Percentiles rank a stretch among this genome's conserved stretches.
Conservation (phyloP, 805 yeast genomes). For the Metschnikowia noctiluminum region DNA sequence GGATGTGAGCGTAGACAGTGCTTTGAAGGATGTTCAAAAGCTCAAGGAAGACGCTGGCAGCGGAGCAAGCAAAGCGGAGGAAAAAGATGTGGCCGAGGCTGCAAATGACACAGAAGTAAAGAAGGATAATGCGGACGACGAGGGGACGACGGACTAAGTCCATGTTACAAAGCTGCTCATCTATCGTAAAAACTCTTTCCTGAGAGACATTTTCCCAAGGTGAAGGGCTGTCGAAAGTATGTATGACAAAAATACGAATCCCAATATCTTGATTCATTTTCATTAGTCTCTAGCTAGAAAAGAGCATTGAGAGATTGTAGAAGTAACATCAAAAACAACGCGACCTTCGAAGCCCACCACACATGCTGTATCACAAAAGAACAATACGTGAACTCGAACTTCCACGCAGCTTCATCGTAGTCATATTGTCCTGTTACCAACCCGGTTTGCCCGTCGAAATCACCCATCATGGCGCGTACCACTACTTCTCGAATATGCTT, state of each 20-base stretch:
- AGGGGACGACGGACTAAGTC: not conserved
- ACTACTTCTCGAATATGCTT: conserved; percentile 69
- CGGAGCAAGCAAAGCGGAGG: conserved; percentile 6
- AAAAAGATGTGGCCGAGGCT: not conserved
- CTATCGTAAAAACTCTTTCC: too few species aligned
- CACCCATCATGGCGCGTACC: conserved; percentile 95
- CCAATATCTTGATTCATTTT: too few species aligned
- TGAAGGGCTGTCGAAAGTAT: too few species aligned
- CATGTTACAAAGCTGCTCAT: not conserved
- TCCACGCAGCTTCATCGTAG: conserved; percentile 45
- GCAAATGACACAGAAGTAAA: not conserved
- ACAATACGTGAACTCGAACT: conserved; percentile 69
- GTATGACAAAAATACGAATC: too few species aligned
- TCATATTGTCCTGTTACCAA: conserved; percentile 71
- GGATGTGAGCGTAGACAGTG: conserved; percentile 52
- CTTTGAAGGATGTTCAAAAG: conserved; percentile 52
- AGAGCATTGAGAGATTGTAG: conserved; percentile 22
- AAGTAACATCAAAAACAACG: conserved; percentile 30
- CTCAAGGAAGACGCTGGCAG: conserved; percentile 24
- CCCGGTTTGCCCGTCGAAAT: conserved; percentile 86
- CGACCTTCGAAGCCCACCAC: conserved; percentile 88
- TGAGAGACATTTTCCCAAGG: too few species aligned
- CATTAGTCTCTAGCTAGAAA: not conserved
- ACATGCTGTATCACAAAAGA: conserved; percentile 84
- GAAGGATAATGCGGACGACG: not conserved